Percentiles rank a stretch among this genome's conserved stretches.
These are phyloP conservation scores for Stachybotrys chartarum DNA, from an alignment of 2,329 filamentous ascomycete species.

Conservation along the genomic window DNA sequence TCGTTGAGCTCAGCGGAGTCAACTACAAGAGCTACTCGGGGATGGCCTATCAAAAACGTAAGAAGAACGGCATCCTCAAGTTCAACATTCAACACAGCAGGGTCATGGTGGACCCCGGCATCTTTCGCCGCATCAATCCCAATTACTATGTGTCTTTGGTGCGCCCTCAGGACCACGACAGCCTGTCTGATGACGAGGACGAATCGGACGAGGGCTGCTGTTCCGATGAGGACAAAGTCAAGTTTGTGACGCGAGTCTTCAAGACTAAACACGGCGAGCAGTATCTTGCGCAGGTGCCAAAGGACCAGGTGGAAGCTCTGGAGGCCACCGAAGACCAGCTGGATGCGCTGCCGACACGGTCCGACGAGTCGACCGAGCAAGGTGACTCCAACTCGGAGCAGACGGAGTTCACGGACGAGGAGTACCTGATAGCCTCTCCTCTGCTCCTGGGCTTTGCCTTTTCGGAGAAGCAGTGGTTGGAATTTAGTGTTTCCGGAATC, in stretches of 20 bases:
- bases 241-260: conserved; percentile 45
- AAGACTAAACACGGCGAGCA: conserved; percentile 34
- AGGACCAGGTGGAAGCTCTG: conserved; percentile 23
- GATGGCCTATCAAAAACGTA: conserved; percentile 78
- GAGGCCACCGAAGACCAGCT: conserved; percentile 38
- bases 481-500: conserved; percentile 74
- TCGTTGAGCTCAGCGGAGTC: conserved; percentile 72
- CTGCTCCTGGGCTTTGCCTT: conserved; percentile 85
- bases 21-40: conserved; percentile 79
- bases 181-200: conserved; percentile 42
- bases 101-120: conserved; percentile 79
- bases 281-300: conserved; percentile 19
- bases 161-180: conserved; percentile 62
- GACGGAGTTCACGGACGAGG: conserved; percentile 68
- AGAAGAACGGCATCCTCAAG: conserved; percentile 55
- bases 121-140: conserved; percentile 76
- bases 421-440: conserved; percentile 76
- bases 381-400: conserved; percentile 14
- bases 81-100: conserved; percentile 82
- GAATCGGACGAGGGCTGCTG: conserved; percentile 26
- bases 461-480: conserved; percentile 82
- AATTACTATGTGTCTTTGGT: conserved; percentile 76
- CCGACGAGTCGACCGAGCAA: conserved; percentile 1
- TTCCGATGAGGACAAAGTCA: conserved; percentile 27
- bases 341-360: conserved; percentile 38